phyloP scores from a whole-genome alignment of 495 filamentous ascomycete genomes.

The Aspergillus asperescens region DNA sequence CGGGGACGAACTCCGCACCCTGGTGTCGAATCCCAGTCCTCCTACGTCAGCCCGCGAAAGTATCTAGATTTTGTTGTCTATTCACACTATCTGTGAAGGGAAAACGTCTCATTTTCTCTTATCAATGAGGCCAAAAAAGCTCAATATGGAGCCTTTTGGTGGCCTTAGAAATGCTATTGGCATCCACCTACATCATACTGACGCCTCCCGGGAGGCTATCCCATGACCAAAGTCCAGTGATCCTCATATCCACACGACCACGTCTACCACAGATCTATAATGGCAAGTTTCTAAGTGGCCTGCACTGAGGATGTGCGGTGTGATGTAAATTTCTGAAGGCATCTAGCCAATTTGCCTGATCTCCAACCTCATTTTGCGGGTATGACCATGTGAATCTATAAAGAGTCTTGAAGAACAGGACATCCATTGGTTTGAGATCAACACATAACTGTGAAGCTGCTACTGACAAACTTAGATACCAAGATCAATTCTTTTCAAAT shows the following conservation, averaged over 20 bases:
- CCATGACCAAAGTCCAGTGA: neutral
- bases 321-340: constrained; percentile 8
- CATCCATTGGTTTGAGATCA: neutral
- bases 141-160: neutral
- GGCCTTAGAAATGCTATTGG: neutral
- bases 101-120: neutral
- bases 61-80: neutral
- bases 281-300: constrained; percentile 1
- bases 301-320: constrained; percentile 3
- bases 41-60: neutral
- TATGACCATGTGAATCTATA: constrained; percentile 9
- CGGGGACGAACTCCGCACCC: neutral
- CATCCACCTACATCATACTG: constrained; percentile 8
- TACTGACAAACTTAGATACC: neutral
- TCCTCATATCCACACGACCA: neutral
- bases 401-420: neutral
- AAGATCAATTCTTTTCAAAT: neutral
- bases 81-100: neutral
- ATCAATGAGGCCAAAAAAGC: neutral
- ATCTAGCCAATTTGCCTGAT: neutral
- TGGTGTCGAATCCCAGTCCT: neutral
- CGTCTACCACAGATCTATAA: neutral
- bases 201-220: neutral
- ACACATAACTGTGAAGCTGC: neutral
- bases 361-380: neutral